Evolutionary conservation across 148 eudicot genomes (phyloP).

Genomic region (Silene uniflora): DNA sequence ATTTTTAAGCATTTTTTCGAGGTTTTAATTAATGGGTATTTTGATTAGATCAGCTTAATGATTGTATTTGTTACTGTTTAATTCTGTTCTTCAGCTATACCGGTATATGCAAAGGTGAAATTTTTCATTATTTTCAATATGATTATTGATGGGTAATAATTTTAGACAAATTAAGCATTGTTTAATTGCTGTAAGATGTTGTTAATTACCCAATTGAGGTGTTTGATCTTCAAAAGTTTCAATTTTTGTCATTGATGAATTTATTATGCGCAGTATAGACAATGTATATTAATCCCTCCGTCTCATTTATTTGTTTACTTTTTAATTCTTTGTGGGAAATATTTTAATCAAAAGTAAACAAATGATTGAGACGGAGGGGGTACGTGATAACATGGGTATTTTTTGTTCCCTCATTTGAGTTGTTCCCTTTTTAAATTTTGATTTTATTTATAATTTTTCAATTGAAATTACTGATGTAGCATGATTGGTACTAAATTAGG

Average conservation of each 20-base stretch:
- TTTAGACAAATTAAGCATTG: too few species aligned
- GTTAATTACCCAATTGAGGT: not conserved
- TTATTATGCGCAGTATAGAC: too few species aligned
- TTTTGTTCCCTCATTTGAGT: not conserved
- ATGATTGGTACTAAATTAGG: too few species aligned
- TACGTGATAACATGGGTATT: not conserved
- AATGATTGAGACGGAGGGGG: too few species aligned
- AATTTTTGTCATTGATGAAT: not conserved
- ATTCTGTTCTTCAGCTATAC: not conserved
- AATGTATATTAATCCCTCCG: too few species aligned
- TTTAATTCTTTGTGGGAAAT: too few species aligned
- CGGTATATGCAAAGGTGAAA: too few species aligned
- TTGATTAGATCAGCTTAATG: not conserved
- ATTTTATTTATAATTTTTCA: too few species aligned
- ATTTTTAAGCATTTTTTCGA: not conserved
- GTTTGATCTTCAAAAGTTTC: not conserved
- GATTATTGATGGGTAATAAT: too few species aligned
- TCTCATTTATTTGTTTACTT: too few species aligned
- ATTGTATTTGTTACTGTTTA: not conserved
- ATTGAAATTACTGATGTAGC: not conserved
- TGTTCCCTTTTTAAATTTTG: not conserved
- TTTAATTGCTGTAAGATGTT: not conserved
- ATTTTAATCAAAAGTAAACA: too few species aligned
- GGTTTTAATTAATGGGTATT: conserved; percentile 8
- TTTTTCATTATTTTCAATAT: too few species aligned